Conservation (phyloP, 2,329 filamentous ascomycete species). For the Metarhizium rileyi region DNA sequence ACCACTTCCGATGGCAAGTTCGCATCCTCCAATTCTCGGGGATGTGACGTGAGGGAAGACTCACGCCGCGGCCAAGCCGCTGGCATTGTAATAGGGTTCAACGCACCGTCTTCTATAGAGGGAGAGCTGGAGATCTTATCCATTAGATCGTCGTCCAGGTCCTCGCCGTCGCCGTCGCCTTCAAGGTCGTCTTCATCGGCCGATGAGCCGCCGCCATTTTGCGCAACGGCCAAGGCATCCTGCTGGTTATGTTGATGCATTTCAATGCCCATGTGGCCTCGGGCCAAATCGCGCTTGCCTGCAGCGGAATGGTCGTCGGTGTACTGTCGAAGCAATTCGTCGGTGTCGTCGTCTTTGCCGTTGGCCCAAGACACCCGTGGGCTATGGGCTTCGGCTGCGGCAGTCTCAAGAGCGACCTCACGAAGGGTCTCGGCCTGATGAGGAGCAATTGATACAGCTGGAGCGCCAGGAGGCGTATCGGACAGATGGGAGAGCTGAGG, state of each 20-base stretch:
- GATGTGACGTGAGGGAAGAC: slow-evolving; percentile 29
- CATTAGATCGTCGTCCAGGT: slow-evolving; percentile 87
- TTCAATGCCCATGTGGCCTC: slow-evolving; percentile 19
- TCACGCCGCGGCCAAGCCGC: slow-evolving; percentile 33
- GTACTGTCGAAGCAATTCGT: slow-evolving; percentile 30
- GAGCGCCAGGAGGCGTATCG: slow-evolving; percentile 30
- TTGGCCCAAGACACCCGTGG: slow-evolving; percentile 48
- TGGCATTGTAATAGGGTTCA: slow-evolving; percentile 30
- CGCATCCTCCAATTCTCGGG: slow-evolving; percentile 20
- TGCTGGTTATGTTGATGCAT: slow-evolving; percentile 31
- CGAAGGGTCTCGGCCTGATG: slow-evolving; percentile 82
- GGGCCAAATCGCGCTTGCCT: slow-evolving; percentile 7
- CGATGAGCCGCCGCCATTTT: slow-evolving; percentile 47
- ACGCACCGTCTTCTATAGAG: slow-evolving; percentile 98
- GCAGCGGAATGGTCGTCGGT: slow-evolving; percentile 29
- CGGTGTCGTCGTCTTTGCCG: slow-evolving; percentile 29
- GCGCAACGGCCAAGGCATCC: slow-evolving; percentile 49
- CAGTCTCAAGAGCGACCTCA: slow-evolving; percentile 66
- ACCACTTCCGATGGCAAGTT: slow-evolving; percentile 23
- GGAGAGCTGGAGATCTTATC: slow-evolving; percentile 98
- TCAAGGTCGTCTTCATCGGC: slow-evolving; percentile 55
- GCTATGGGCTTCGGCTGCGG: slow-evolving; percentile 59
- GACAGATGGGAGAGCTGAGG: slow-evolving; percentile 9
- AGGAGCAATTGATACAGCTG: slow-evolving; percentile 49
- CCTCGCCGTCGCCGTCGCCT: slow-evolving; percentile 54